phyloP scores from a whole-genome alignment of 345 rosid species.

The Sisymbrium irio region DNA sequence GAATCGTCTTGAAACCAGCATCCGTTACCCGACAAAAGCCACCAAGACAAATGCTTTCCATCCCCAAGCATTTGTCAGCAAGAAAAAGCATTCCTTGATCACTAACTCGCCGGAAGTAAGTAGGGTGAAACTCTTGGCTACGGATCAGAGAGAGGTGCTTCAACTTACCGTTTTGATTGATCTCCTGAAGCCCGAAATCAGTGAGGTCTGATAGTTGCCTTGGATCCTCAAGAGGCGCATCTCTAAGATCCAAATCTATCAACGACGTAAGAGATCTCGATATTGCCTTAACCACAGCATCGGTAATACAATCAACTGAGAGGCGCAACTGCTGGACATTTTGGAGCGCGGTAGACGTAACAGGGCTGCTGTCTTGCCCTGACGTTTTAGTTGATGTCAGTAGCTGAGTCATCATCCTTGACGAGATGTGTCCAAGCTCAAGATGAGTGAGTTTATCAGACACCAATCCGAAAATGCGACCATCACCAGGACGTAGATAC shows the following conservation, averaged over 20 bases:
- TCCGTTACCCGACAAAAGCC: conserved; percentile 94
- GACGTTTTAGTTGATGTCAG: conserved; percentile 47
- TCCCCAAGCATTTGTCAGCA: conserved; percentile 75
- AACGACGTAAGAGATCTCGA: conserved; percentile 60
- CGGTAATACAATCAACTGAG: conserved; percentile 76
- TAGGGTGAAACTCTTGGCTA: conserved; percentile 67
- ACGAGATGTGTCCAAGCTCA: conserved; percentile 79
- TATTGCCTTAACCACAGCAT: conserved; percentile 64
- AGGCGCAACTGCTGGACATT: conserved; percentile 68
- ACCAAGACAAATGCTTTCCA: conserved; percentile 85
- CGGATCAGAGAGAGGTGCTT: conserved; percentile 80
- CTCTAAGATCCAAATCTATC: conserved; percentile 85
- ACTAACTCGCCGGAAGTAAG: conserved; percentile 75
- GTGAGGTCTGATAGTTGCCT: conserved; percentile 68
- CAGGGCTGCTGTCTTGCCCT: conserved; percentile 31
- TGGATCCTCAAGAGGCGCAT: conserved; percentile 75
- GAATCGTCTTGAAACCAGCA: conserved; percentile 73
- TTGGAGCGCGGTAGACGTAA: conserved; percentile 50
- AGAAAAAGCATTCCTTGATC: conserved; percentile 91
- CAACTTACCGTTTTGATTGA: conserved; percentile 68
- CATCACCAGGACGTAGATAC: conserved; percentile 59
- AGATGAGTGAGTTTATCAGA: conserved; percentile 76
- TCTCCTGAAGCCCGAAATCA: conserved; percentile 77
- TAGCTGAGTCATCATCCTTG: conserved; percentile 73
- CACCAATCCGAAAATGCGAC: conserved; percentile 65